Base-by-base conservation (phyloP, 768 basidiomycete genomes). In the Tulasnella sp. region DNA sequence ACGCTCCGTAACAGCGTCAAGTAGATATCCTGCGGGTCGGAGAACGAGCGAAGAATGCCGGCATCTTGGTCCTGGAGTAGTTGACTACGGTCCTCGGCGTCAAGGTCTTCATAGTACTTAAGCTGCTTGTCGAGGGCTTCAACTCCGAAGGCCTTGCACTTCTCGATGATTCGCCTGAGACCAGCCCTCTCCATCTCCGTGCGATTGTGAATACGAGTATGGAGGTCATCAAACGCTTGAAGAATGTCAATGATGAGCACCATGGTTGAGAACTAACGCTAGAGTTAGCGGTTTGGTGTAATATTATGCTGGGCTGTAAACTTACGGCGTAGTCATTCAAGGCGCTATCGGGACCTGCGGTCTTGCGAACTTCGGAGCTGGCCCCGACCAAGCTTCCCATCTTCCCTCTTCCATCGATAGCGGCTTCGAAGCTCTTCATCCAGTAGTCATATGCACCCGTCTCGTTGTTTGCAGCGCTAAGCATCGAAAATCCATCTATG, bases 311-410 rank as follows among this genome's bases (percentile, higher is more conserved):
- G 18, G 19, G 24, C 27, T n/a, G n/a, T 19, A 4, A 52, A 87
- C 92, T 82, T 82, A 97, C 96, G 84, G 94, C 93, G 82, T 97
- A 97, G 75, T 97, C 96, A 80, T 92, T 92, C 80, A 97, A 84
- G 68, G 90, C 89, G 58, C 88, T 90, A 80, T 93, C 92, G 27
- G 90, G 84, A 56, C 92, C 91, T 71, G 89, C 90, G 80, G 88
- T 87, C 79, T 90, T 91, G 85, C 89, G 89, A 78, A 97, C 90
- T 82, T 98, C 96, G 19, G 97, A 94, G 82, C 96, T 97, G 34
- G 96, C 95, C 0, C 98, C 98, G 10, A 99, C 97, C 56, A 94
- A 85, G 84, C 94, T 98, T 1, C 97, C 97, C 95, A 98, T 96
- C 84, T 92, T 93, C 1, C 97, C 97, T 78, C 96, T 87, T 2